Evolutionary conservation across 106 monocot genomes (phyloP).

Genomic region (Dioscorea dumetorum): DNA sequence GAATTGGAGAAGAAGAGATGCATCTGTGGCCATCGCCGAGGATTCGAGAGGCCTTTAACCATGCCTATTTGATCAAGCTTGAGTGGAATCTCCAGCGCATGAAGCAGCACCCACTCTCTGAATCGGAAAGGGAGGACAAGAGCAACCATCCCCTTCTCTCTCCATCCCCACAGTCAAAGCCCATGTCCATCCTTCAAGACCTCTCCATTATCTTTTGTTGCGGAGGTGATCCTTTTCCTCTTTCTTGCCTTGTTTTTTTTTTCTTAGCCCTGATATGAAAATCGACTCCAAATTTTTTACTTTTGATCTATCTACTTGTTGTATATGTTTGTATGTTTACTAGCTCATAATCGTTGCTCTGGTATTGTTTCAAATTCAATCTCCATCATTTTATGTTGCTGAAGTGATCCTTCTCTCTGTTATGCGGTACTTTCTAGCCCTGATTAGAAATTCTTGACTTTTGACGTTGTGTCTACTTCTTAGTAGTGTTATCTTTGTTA

Average conservation of each 20-base stretch:
- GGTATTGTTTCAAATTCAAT: too few relatives aligned
- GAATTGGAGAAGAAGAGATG: too few relatives aligned
- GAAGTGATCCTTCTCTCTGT: too few relatives aligned
- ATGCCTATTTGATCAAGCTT: not conserved
- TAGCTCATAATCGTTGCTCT: too few relatives aligned
- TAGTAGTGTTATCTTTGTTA: too few relatives aligned
- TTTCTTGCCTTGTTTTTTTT: not conserved
- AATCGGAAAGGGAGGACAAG: not conserved
- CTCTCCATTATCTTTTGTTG: not conserved
- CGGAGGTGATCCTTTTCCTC: not conserved
- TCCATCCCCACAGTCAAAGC: not conserved
- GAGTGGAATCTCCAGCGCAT: conserved; percentile 1
- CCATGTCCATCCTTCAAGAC: not conserved
- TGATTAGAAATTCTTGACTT: too few relatives aligned
- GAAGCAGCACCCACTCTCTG: not conserved
- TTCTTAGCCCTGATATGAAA: not conserved
- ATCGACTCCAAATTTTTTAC: too few relatives aligned
- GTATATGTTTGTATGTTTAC: too few relatives aligned
- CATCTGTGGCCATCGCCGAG: not conserved
- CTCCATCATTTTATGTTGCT: too few relatives aligned
- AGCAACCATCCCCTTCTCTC: not conserved
- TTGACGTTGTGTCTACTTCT: too few relatives aligned
- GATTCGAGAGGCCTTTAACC: not conserved
- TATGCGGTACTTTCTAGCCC: too few relatives aligned
- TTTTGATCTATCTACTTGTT: too few relatives aligned